Evolutionary conservation across 176 grass and related monocot genomes (phyloP).

Genomic region (Musa acuminata): DNA sequence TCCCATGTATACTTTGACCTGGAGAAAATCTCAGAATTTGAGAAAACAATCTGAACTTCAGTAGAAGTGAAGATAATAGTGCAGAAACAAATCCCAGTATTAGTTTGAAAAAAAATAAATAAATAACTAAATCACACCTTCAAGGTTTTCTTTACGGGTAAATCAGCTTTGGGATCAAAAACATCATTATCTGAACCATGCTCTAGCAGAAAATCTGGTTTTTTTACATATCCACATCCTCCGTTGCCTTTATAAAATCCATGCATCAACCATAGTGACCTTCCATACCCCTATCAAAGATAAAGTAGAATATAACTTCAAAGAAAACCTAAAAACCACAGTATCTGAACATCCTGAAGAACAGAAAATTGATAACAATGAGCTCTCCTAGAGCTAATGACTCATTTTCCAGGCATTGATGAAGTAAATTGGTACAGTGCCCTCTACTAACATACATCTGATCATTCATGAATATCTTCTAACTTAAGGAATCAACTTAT

Average conservation of each 20-base stretch:
- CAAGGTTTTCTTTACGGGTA: conserved; percentile 14
- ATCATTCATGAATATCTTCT: no score
- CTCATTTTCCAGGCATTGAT: neutral
- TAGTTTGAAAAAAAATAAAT: neutral
- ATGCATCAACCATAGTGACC: conserved; percentile 18
- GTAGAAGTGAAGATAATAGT: neutral
- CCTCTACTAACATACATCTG: no score
- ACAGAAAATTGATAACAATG: neutral
- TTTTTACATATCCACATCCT: conserved; percentile 18
- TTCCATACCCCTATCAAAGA: conserved; percentile 16
- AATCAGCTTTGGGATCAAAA: conserved; percentile 12
- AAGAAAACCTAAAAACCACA: neutral
- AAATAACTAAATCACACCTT: neutral
- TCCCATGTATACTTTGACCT: conserved; percentile 21
- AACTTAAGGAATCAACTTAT: no score
- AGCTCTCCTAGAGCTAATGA: neutral
- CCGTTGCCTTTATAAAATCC: conserved; percentile 17
- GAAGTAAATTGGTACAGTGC: no score
- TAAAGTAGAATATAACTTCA: neutral
- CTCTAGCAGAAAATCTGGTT: conserved; percentile 13
- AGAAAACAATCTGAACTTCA: neutral
- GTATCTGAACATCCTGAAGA: no score
- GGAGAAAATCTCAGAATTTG: neutral
- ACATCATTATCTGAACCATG: conserved; percentile 1
- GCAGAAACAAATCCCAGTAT: neutral